A percentile compares a stretch with the other conserved stretches of the same genome.
Evolutionary conservation across 441 rosid genomes (phyloP).

Genomic region (Omphalea diandra): DNA sequence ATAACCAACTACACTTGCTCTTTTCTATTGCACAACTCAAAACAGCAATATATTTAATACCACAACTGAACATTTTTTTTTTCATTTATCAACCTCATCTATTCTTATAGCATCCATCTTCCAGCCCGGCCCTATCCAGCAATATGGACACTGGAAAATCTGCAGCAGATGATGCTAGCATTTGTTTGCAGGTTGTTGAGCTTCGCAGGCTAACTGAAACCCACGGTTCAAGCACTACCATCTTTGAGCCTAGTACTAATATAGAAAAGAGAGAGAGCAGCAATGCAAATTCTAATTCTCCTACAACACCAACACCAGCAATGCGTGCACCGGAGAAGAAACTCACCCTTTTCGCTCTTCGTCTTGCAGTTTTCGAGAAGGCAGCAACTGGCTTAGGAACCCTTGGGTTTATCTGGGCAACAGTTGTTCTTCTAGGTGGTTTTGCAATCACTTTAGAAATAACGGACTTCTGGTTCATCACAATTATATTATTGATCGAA

Average conservation of each 20-base stretch:
- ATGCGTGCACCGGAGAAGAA: constrained; percentile 72
- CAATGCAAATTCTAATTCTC: constrained; percentile 30
- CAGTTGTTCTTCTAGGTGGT: constrained; percentile 92
- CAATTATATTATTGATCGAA: constrained; percentile 75
- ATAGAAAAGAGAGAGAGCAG: constrained; percentile 53
- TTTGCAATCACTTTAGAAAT: constrained; percentile 80
- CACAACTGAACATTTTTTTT: neutral
- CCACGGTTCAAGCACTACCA: constrained; percentile 46
- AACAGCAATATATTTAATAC: neutral
- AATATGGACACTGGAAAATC: constrained; percentile 42
- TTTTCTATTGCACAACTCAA: neutral
- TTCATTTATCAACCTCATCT: constrained; percentile 6
- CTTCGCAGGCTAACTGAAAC: constrained; percentile 47
- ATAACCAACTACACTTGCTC: constrained; percentile 18
- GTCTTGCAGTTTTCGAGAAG: constrained; percentile 81
- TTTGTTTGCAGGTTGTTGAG: constrained; percentile 49
- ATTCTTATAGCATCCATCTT: neutral
- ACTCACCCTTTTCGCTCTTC: constrained; percentile 84
- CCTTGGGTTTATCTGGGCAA: constrained; percentile 94
- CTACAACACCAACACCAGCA: constrained; percentile 27
- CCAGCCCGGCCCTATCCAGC: constrained; percentile 1
- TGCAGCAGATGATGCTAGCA: constrained; percentile 44
- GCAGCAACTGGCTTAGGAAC: constrained; percentile 86
- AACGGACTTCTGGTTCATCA: constrained; percentile 88
- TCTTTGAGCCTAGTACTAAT: constrained; percentile 53